Conservation (phyloP, 2,329 filamentous ascomycete genomes). For the Hypoxylon sp. region DNA sequence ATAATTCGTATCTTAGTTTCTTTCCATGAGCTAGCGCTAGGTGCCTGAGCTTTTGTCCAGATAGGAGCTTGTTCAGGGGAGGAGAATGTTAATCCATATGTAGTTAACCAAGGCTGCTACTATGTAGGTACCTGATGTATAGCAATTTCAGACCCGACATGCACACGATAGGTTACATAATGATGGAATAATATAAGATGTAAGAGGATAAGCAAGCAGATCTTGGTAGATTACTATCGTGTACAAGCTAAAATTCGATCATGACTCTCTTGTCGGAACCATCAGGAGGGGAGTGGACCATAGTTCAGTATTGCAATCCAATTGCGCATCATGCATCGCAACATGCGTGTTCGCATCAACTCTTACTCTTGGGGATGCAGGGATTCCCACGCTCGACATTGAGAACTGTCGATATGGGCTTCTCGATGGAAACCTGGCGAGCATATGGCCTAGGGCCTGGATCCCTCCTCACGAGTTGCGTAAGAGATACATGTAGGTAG, state of each 20-base stretch:
- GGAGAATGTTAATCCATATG: not conserved
- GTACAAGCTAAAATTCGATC: conserved; percentile 9
- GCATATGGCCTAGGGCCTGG: conserved; percentile 24
- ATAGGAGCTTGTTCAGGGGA: not conserved
- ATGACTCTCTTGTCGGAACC: conserved; percentile 36
- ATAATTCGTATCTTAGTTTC: not conserved
- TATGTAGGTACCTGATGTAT: conserved; percentile 8
- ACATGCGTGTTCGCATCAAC: conserved; percentile 36
- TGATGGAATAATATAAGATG: conserved; percentile 31
- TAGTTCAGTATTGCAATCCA: conserved; percentile 26
- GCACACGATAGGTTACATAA: conserved; percentile 35
- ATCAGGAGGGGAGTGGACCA: conserved; percentile 19
- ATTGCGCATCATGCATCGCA: conserved; percentile 36
- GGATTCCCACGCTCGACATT: conserved; percentile 31
- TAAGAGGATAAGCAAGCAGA: conserved; percentile 15
- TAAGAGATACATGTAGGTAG: conserved; percentile 5
- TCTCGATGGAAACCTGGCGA: conserved; percentile 30
- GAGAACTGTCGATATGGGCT: conserved; percentile 17
- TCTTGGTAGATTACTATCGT: conserved; percentile 8
- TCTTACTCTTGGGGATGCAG: conserved; percentile 38
- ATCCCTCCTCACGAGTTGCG: conserved; percentile 15
- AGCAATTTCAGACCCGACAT: conserved; percentile 8
- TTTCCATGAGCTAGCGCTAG: not conserved
- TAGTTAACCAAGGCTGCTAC: not conserved
- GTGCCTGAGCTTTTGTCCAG: not conserved